Evolutionary conservation across 1,284 basidiomycete genomes (phyloP), one percentile per base, ranked within the genome.

Genomic region (Ustilago esculenta): DNA sequence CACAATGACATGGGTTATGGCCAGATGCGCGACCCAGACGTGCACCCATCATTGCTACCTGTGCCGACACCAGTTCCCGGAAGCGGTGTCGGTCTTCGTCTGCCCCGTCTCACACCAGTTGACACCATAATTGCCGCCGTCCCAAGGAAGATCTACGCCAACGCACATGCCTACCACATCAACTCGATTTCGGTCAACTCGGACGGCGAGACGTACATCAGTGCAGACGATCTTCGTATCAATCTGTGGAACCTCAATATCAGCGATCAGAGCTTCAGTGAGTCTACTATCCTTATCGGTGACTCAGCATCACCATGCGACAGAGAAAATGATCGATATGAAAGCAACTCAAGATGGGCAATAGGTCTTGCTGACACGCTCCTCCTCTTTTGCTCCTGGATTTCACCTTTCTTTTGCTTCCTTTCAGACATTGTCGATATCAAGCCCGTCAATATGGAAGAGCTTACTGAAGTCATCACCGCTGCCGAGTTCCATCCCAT

Each of bases 401-500:
- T n/a, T n/a, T n/a, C n/a, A n/a, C n/a, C n/a, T n/a, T n/a, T n/a
- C n/a, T n/a, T 30, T 49, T 24, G 32, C 24, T 25, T 30, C 51
- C 23, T 29, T 29, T 20, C 79, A 98, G 94, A 99, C 85, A 98
- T 99, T 81, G 94, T 99, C 71, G 96, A 99, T 84, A 98, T 99
- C 87, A 99, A 99, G 83, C 96, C 96, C 0, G 90, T 93, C 79
- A 98, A 98, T 84, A 98, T 99, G 96, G 96, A 99, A 82, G 96
- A 99, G 83, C 86, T 99, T 51, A 98, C 96, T 14, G 96, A 99
- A 83, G 96, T 99, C 82, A 98, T 99, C 84, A 99, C 96, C 10
- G 94, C 95, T 4, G 93, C 96, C 54, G 96, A 99, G 84, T 98
- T 98, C 84, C 96, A 98, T 81, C 96, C 96, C 14, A 87, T 89